Evolutionary conservation across 2,329 filamentous ascomycete genomes (phyloP), one percentile per base, ranked within the genome.

Genomic region (Verticillium longisporum): DNA sequence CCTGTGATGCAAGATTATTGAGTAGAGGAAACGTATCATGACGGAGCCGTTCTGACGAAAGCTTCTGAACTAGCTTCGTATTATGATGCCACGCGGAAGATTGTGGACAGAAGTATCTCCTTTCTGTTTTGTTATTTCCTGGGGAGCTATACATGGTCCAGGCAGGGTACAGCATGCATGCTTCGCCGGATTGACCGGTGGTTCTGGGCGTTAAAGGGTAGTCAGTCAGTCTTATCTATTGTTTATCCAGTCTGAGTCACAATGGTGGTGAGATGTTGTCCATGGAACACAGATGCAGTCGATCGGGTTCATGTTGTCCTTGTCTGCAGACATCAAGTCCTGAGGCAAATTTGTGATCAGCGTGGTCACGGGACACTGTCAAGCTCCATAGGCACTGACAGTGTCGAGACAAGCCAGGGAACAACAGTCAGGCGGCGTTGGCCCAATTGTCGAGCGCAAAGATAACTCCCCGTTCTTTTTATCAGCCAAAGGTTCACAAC

Each of bases 381-480:
- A 4, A 26, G 26, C 26, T 26, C 26, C 26, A 26, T 26, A 26
- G 26, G 26, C 26, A 26, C n/a, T 26, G 26, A 4, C 26, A 26
- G 26, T 26, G 3, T 36, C 34, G 34, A 36, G 34, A 36, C 18
- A n/a, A 26, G n/a, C 18, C 18, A 10, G n/a, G 6, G 6, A 3
- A 6, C n/a, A 50, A 21, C 21, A 21, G 21, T 18, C 21, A n/a
- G 18, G 18, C 21, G 11, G n/a, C 45, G 5, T n/a, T 50, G n/a
- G 45, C 45, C n/a, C 18, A 26, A 18, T 18, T 18, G 45, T 50
- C 45, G 45, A 18, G 45, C 21, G 21, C 45, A n/a, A 50, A 50
- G n/a, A 45, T 45, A 55, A 56, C 62, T 55, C 55, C 56, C 57
- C 54, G 45, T 60, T 56, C 37, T 59, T n/a, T 65, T 60, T 65